Conservation (phyloP, 306 rosid species). For the Vigna reflexopilosa region DNA sequence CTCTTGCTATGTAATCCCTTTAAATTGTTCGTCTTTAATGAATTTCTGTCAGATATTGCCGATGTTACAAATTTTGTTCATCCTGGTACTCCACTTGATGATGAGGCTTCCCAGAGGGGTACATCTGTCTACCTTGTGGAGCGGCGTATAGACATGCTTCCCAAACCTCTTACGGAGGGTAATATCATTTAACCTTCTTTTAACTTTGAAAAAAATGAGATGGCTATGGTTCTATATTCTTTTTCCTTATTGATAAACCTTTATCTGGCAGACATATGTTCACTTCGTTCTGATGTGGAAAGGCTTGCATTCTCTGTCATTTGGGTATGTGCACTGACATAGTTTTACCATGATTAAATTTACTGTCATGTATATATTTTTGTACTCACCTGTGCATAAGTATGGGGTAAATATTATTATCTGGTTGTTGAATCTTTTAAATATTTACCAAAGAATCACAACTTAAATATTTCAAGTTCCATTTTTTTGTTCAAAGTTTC, state of each 20-base stretch:
- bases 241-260: slow-evolving; percentile 38
- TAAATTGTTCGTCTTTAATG: slow-evolving; percentile 56
- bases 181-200: slow-evolving; percentile 31
- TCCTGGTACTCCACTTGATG: slow-evolving; percentile 83
- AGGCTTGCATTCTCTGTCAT: slow-evolving; percentile 96
- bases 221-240: background rate
- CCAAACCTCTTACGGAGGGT: slow-evolving; percentile 98
- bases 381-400: slow-evolving; percentile 17
- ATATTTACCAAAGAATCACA: slow-evolving; percentile 5
- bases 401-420: background rate
- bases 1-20: slow-evolving; percentile 36
- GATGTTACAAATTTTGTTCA: slow-evolving; percentile 97
- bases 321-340: slow-evolving; percentile 70
- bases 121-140: slow-evolving; percentile 98
- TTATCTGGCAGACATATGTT: slow-evolving; percentile 81
- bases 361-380: background rate
- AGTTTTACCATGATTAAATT: slow-evolving; percentile 25
- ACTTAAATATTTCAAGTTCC: slow-evolving; percentile 3
- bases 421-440: background rate
- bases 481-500: slow-evolving; percentile 8
- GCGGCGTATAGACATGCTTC: slow-evolving; percentile 98
- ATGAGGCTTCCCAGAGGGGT: slow-evolving; percentile 97
- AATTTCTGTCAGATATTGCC: slow-evolving; percentile 79
- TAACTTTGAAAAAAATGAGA: slow-evolving; percentile 3
- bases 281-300: slow-evolving; percentile 98